Evolutionary conservation across 1,284 basidiomycete genomes (phyloP), one percentile per base, ranked within the genome.

Genomic region (Austropuccinia psidii): DNA sequence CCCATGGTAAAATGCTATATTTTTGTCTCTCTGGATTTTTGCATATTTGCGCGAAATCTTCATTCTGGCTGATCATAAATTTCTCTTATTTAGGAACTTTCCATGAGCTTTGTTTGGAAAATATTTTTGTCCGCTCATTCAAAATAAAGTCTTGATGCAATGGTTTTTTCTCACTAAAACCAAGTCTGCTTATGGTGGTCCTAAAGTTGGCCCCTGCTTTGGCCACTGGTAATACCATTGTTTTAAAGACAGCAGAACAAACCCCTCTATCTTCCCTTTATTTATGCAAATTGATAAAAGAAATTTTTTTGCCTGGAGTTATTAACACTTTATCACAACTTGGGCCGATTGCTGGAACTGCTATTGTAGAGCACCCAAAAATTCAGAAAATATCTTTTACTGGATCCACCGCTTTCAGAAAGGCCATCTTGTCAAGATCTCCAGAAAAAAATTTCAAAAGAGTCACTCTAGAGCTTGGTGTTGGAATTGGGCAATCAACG

Each of bases 241-340:
- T 95, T 76, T 82, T 94, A 78, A 94, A 96, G 84, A 89, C 93
- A 7, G 91, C 90, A 29, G 93, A 96, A 82, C 87, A 91, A 79
- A 95, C 93, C 1, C 92, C 93, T 21, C 85, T 96, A 58, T 89
- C 89, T 21, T 89, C 90, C 39, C 60, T 80, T 43, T 78, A 77
- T 74, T 75, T 77, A 21, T 75, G 75, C 45, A 73, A 77, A 61
- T 77, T 79, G 52, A 77, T 78, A 78, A 86, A 84, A 76, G 88
- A 93, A 75, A 92, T 92, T 31, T 91, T 93, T 81, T 93, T 94
- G 2, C 87, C 91, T 9, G 93, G 94, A 75, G 93, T 95, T n/a
- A 80, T 97, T 77, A 96, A 96, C 83, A 89, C 90, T 37, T 58
- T 80, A 29, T 70, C 75, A 4, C 92, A 92, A 39, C 85, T 90